phyloP scores from a whole-genome alignment of 148 eudicot genomes.

The Dysphania ambrosioides region DNA sequence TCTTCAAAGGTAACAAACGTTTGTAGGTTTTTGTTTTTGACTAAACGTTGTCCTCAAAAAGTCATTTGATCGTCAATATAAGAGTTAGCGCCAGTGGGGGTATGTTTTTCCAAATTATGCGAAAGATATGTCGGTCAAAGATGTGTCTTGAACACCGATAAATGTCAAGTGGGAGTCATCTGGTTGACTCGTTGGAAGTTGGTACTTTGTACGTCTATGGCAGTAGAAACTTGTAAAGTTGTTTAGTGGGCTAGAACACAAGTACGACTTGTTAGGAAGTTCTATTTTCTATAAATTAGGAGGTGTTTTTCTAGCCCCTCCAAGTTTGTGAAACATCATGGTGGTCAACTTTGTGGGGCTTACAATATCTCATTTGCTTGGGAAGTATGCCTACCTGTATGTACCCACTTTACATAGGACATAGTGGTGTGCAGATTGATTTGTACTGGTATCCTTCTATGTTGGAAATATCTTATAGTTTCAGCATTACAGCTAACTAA shows the following conservation, averaged over 20 bases:
- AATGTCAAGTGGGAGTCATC: not conserved
- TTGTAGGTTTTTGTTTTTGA: too few relatives aligned
- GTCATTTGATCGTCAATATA: not conserved
- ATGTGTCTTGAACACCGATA: not conserved
- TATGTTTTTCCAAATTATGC: not conserved
- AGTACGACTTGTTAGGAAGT: not conserved
- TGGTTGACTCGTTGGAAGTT: not conserved
- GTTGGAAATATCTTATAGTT: not conserved
- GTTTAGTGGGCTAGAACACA: not conserved
- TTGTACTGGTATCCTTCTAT: not conserved
- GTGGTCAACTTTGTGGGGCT: not conserved
- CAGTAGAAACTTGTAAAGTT: not conserved
- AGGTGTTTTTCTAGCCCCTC: not conserved
- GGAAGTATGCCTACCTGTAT: not conserved
- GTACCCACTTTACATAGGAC: not conserved
- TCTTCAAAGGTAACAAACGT: not conserved
- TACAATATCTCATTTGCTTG: not conserved
- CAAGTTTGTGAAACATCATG: not conserved
- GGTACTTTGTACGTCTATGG: not conserved
- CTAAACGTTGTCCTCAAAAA: not conserved
- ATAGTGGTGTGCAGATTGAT: not conserved
- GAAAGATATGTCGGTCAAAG: not conserved
- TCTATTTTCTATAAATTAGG: too few relatives aligned
- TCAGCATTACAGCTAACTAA: not conserved
- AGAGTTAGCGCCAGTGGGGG: not conserved